A percentile compares a stretch with the other conserved stretches of the same genome.
Evolutionary conservation across 2,329 filamentous ascomycete genomes (phyloP).

Genomic region (Xylaria sp.): DNA sequence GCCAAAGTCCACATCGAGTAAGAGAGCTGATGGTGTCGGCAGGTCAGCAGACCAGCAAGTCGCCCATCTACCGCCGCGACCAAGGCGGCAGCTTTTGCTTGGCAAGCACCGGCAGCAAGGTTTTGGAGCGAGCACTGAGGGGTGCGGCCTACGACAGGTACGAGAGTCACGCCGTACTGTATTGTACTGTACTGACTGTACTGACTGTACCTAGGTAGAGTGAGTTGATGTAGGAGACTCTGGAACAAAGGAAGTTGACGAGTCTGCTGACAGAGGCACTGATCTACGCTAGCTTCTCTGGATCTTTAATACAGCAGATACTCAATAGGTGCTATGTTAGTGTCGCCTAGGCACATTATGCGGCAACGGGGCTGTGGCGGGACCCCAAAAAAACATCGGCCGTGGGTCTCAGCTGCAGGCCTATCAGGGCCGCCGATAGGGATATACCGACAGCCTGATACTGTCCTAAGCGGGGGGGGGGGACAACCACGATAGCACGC

Average conservation of each 20-base stretch:
- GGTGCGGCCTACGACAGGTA: not conserved
- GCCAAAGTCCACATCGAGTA: slow-evolving; percentile 26
- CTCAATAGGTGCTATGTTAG: not conserved
- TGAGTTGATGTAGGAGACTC: no score
- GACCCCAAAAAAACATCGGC: slow-evolving; percentile 14
- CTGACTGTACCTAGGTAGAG: no score
- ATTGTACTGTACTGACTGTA: no score
- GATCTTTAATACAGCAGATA: not conserved
- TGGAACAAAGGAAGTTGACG: not conserved
- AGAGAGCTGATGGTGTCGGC: slow-evolving; percentile 30
- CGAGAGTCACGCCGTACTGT: not conserved
- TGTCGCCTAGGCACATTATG: slow-evolving; percentile 7
- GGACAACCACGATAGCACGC: not conserved
- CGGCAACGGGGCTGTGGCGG: slow-evolving; percentile 29
- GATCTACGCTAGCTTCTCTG: not conserved
- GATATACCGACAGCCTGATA: slow-evolving; percentile 23
- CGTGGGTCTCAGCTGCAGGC: slow-evolving; percentile 14
- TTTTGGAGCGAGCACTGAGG: slow-evolving; percentile 16
- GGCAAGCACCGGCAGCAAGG: slow-evolving; percentile 24
- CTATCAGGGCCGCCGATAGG: slow-evolving; percentile 27
- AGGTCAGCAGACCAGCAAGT: slow-evolving; percentile 37
- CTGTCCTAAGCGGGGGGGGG: no score
- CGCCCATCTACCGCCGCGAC: slow-evolving; percentile 23
- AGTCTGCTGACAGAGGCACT: not conserved
- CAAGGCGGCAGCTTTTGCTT: slow-evolving; percentile 27